Percentiles rank a stretch among this genome's conserved stretches.
Evolutionary conservation across 108 stramenopile genomes (phyloP).

Genomic region (Ochromonas danica): DNA sequence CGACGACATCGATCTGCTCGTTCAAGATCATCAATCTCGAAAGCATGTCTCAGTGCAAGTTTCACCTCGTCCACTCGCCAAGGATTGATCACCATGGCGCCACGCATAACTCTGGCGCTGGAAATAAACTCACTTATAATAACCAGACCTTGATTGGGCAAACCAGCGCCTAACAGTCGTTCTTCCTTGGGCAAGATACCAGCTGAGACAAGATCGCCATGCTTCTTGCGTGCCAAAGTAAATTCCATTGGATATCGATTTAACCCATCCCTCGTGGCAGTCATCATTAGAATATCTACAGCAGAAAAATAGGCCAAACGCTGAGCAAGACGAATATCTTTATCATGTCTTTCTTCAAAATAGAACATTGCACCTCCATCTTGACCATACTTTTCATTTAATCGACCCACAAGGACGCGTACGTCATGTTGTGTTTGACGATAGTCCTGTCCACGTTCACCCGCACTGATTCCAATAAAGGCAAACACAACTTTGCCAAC

Average conservation of each 20-base stretch:
- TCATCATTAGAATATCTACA: slow-evolving; percentile 22
- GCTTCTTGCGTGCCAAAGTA: slow-evolving; percentile 40
- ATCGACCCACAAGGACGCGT: neutral
- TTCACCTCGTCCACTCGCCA: slow-evolving; percentile 45
- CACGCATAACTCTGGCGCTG: slow-evolving; percentile 91
- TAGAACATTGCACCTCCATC: slow-evolving; percentile 37
- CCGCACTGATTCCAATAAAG: slow-evolving; percentile 40
- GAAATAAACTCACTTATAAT: slow-evolving; percentile 64
- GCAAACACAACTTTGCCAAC: slow-evolving; percentile 38
- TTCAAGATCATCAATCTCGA: slow-evolving; percentile 44
- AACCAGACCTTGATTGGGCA: slow-evolving; percentile 42
- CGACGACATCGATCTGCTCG: slow-evolving; percentile 35
- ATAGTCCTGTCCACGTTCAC: slow-evolving; percentile 28
- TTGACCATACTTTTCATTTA: slow-evolving; percentile 24
- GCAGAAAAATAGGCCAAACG: slow-evolving; percentile 33
- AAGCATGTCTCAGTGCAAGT: slow-evolving; percentile 35
- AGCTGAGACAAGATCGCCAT: neutral
- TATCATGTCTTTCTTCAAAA: slow-evolving; percentile 37
- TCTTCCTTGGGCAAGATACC: neutral
- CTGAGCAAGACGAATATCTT: slow-evolving; percentile 22
- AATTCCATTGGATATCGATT: slow-evolving; percentile 69
- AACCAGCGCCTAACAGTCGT: neutral
- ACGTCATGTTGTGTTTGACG: slow-evolving; percentile 18
- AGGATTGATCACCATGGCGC: slow-evolving; percentile 70
- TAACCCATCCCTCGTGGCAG: slow-evolving; percentile 53